Base-by-base conservation (phyloP, 2,329 filamentous ascomycete genomes). In the Ophiognomonia clavigignenti-juglandacearum region DNA sequence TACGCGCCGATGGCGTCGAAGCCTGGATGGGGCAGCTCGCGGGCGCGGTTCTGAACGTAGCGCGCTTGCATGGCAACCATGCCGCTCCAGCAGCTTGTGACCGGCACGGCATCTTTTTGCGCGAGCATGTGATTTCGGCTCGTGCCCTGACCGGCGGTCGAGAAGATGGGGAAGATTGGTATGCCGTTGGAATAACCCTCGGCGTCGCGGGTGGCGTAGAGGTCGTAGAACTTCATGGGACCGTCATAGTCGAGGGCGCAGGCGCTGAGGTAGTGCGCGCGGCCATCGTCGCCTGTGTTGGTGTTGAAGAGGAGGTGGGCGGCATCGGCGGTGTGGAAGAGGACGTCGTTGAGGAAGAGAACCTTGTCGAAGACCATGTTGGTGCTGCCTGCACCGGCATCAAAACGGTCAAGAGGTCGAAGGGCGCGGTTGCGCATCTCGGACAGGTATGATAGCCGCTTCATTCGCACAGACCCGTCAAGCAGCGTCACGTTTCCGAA, bases 401-500 rank as follows among this genome's bases (percentile, higher is more conserved):
- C 52, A n/a, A 64, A 57, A 24, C 69, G 68, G 35, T 82, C 73
- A 10, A 90, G 69, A 0, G 85, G 85, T 31, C 72, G 68, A 20
- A 90, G 64, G 0, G 84, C 85, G 38, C 78, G 76, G 61, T 90
- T 90, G 41, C 86, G 78, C 41, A 88, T 80, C 60, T 85, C 80
- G 11, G 86, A 83, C 18, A 90, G 70, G 62, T 84, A 89, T 24
- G 82, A 77, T 36, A 90, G 82, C n/a, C 86, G 77, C 62, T 88
- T 88, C 31, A 84, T 71, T n/a, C 81, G 76, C 34, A 70, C 67
- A 32, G 75, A 72, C 1, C 84, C 84, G 48, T 77, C 78, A 2
- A 83, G 82, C 29, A 87, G 67, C 2, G 70, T 75, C 38, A 86
- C 68, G 45, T 77, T 78, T 5, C 78, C 77, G 2, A 88, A 69